phyloP scores from a whole-genome alignment of 208 protist genomes.

The Wallacemonas sp. region DNA sequence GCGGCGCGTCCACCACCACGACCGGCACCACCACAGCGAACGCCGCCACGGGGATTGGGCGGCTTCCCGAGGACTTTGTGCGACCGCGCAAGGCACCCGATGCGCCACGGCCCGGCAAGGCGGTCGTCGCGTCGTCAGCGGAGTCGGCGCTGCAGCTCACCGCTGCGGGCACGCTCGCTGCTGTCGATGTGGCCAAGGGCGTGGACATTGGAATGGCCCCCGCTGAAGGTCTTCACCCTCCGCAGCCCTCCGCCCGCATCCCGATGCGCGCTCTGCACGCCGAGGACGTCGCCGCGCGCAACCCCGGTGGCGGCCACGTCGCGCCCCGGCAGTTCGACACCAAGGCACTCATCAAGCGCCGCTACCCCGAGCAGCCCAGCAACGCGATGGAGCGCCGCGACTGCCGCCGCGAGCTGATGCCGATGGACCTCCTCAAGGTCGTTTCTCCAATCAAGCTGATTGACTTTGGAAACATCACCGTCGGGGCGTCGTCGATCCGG shows the following conservation, averaged over 20 bases:
- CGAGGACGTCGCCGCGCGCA: conserved; percentile 25
- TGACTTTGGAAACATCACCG: conserved; percentile 91
- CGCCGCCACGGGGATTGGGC: background rate
- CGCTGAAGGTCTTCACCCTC: conserved; percentile 67
- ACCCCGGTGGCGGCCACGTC: conserved; percentile 32
- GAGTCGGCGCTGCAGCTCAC: background rate
- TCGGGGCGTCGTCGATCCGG: conserved; percentile 64
- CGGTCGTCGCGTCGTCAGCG: conserved; percentile 16
- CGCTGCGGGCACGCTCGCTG: background rate
- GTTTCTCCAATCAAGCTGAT: conserved; percentile 79
- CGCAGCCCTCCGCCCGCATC: conserved; percentile 39
- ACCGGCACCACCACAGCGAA: background rate
- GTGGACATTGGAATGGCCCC: conserved; percentile 90
- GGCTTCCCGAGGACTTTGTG: conserved; percentile 67
- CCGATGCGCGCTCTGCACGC: conserved; percentile 21
- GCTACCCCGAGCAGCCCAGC: conserved; percentile 72
- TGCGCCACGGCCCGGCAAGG: conserved; percentile 22
- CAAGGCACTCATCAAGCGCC: conserved; percentile 80
- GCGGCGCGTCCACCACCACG: no score
- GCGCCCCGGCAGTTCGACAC: conserved; percentile 72
- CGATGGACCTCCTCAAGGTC: conserved; percentile 86
- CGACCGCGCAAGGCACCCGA: conserved; percentile 11
- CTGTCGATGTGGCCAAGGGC: conserved; percentile 15
- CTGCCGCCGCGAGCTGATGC: conserved; percentile 87
- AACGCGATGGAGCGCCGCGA: conserved; percentile 89